Base-by-base conservation (phyloP, 2,329 filamentous ascomycete species). In the Verticillium nubilum region DNA sequence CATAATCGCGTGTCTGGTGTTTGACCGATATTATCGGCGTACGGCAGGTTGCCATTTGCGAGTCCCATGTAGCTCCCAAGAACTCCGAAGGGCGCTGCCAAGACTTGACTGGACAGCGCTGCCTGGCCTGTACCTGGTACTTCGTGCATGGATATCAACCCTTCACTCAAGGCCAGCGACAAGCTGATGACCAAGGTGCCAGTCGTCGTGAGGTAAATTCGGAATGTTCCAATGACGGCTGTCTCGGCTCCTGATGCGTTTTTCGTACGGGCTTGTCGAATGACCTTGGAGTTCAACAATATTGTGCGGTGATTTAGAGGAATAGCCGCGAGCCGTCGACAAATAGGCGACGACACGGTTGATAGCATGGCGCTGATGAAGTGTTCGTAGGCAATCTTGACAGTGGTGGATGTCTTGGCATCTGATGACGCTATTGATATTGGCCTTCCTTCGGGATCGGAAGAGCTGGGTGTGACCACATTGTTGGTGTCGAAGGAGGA, bases 11-110 rank as follows among this genome's bases (percentile, higher is more conserved):
- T 79, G 63, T 82, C 82, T 13, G 82, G 82, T 1, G 82, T 84
- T 58, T 82, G 80, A 4, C 74, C 78, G 33, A 77, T 67, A 19
- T 73, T 75, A 35, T 76, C 74, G 5, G 72, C 63, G 5, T 67
- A 67, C 29, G 72, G 69, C 53, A 68, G 65, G n/a, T 73, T 74
- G 57, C 67, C 64, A 59, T 74, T 59, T 12, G 73, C 62, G 35
- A 74, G 64, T 7, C 72, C 71, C 50, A 76, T 74, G 26, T 77
- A 74, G 6, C 73, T 74, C 10, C 76, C 78, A 63, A 80, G 77
- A 25, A 76, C 69, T 15, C 84, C 84, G 56, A 85, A 77, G 0
- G 84, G 84, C 2, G 84, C 84, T 6, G 81, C 78, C 23, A 86
- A 69, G 23, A 86, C 76, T 2, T 77, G 74, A 17, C 76, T 71